A percentile compares a stretch with the other conserved stretches of the same genome.
phyloP scores from a whole-genome alignment of 2,329 filamentous ascomycete species.

The Scytalidium lignicola region DNA sequence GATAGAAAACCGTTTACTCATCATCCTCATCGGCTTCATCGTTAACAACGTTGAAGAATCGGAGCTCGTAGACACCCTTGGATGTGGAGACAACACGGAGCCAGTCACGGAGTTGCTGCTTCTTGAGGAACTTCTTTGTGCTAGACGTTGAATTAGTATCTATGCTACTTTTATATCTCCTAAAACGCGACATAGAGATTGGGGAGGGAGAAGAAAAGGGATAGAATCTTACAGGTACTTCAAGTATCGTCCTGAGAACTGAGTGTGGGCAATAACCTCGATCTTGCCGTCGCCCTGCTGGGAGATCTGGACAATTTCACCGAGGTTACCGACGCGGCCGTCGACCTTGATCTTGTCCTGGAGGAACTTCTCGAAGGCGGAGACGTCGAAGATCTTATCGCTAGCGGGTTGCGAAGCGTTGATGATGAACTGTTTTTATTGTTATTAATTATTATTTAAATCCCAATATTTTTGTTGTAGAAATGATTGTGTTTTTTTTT shows the following conservation, averaged over 20 bases:
- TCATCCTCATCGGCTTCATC: conserved; percentile 98
- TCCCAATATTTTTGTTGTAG: too few relatives aligned
- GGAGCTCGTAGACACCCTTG: conserved; percentile 98
- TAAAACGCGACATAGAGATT: neutral
- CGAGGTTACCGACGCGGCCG: conserved; percentile 95
- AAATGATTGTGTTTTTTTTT: too few relatives aligned
- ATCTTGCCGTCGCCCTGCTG: conserved; percentile 88
- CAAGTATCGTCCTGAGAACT: conserved; percentile 97
- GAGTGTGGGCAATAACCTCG: conserved; percentile 94
- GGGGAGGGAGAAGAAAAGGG: too few relatives aligned
- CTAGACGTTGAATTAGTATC: conserved; percentile 37
- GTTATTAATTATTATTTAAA: too few relatives aligned
- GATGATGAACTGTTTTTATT: conserved; percentile 96
- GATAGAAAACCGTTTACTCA: conserved; percentile 63
- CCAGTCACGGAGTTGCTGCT: conserved; percentile 99
- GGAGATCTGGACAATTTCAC: conserved; percentile 30
- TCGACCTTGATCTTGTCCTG: conserved; percentile 99
- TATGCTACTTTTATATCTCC: neutral
- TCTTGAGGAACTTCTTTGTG: conserved; percentile 99
- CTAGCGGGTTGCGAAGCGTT: conserved; percentile 96
- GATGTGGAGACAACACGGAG: conserved; percentile 97
- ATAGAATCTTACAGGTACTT: conserved; percentile 99
- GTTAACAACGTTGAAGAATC: conserved; percentile 99
- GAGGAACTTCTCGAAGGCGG: conserved; percentile 99
- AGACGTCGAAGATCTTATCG: conserved; percentile 99